phyloP scores from a whole-genome alignment of 768 basidiomycete species.

The Rhizopogon salebrosus region DNA sequence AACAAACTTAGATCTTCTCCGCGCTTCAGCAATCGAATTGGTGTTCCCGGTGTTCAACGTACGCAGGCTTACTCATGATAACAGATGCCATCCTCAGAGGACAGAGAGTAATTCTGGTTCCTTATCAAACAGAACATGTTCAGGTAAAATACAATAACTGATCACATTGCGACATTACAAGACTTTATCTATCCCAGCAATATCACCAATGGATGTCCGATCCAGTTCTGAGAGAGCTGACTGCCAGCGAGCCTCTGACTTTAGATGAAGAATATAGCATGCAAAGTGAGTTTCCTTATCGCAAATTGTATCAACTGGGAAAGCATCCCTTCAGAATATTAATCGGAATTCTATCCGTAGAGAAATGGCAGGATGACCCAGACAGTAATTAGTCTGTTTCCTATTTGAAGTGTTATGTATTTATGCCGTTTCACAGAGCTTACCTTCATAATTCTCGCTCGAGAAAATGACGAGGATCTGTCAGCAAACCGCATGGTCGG shows the following conservation, averaged over 20 bases:
- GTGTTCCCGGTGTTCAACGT: too few species aligned
- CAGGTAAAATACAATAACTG: slow-evolving; percentile 6
- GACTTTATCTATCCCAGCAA: slow-evolving; percentile 35
- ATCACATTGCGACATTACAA: too few species aligned
- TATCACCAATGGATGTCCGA: slow-evolving; percentile 90
- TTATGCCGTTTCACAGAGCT: slow-evolving; percentile 43
- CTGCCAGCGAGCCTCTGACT: slow-evolving; percentile 80
- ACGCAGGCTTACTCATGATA: slow-evolving; percentile 9
- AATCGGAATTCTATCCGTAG: slow-evolving; percentile 31
- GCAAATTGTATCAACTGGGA: neutral
- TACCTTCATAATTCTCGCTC: slow-evolving; percentile 83
- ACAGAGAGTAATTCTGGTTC: slow-evolving; percentile 67
- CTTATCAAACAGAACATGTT: slow-evolving; percentile 63
- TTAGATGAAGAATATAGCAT: slow-evolving; percentile 83
- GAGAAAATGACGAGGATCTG: slow-evolving; percentile 23
- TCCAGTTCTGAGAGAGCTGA: slow-evolving; percentile 64
- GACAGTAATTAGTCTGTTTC: slow-evolving; percentile 49
- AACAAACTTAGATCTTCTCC: too few species aligned
- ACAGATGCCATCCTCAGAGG: slow-evolving; percentile 51
- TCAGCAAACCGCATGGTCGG: slow-evolving; percentile 70
- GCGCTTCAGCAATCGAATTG: too few species aligned
- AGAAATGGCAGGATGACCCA: slow-evolving; percentile 79
- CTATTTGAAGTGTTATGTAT: too few species aligned
- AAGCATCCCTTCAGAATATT: neutral
- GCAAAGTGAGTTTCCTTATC: slow-evolving; percentile 67